phyloP scores from a whole-genome alignment of 75 land plant species.

The Pseudotsuga menziesii region DNA sequence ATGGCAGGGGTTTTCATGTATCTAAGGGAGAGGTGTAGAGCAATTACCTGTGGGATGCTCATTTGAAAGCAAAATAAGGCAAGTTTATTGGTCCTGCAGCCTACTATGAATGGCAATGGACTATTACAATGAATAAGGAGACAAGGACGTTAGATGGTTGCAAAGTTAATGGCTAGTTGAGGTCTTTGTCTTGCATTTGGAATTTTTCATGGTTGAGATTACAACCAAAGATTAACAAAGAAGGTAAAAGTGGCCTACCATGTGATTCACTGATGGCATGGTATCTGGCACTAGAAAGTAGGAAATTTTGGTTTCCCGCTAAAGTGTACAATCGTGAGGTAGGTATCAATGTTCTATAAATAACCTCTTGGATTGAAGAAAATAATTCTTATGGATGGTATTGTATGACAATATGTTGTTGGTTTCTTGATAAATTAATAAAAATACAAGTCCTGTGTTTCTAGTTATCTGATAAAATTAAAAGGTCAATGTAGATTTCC shows the following conservation, averaged over 20 bases:
- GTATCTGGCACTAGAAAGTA: slow-evolving; percentile 76
- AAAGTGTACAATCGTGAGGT: too few species aligned
- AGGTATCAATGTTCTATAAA: too few species aligned
- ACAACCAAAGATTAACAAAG: too few species aligned
- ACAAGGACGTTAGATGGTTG: too few species aligned
- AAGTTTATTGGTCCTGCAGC: slow-evolving; percentile 44
- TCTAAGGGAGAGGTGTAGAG: slow-evolving; percentile 30
- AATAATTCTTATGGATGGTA: background rate
- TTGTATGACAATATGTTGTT: too few species aligned
- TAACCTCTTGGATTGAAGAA: background rate
- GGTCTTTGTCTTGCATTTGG: slow-evolving; percentile 37
- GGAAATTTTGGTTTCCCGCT: slow-evolving; percentile 82
- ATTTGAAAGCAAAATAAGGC: slow-evolving; percentile 36
- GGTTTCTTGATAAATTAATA: background rate
- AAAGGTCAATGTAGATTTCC: too few species aligned
- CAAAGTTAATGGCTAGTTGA: too few species aligned
- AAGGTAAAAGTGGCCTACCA: slow-evolving; percentile 22
- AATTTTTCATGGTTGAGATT: slow-evolving; percentile 50
- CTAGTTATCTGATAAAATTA: too few species aligned
- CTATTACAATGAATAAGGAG: too few species aligned
- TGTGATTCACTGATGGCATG: slow-evolving; percentile 71
- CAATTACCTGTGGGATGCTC: slow-evolving; percentile 36
- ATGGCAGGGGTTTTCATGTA: slow-evolving; percentile 46
- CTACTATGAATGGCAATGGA: too few species aligned
- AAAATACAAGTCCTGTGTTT: background rate